Evolutionary conservation across 495 filamentous ascomycete genomes (phyloP).

Genomic region (Chaetomium tenue): DNA sequence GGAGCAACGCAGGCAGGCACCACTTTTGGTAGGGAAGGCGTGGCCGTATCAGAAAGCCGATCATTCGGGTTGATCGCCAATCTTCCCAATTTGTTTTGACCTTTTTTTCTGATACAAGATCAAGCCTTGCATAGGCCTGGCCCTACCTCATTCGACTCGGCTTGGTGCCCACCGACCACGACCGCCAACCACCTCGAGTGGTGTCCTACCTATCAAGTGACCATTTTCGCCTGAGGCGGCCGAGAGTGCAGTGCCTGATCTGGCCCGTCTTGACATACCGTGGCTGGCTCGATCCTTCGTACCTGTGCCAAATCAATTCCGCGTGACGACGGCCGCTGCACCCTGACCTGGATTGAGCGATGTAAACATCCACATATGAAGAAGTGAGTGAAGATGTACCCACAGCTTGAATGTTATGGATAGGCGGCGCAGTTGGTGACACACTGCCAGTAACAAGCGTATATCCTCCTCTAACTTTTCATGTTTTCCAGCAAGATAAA

Average conservation of each 20-base stretch:
- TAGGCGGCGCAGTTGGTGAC: too few species aligned
- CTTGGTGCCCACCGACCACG: constrained; percentile 19
- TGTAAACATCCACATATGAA: not conserved
- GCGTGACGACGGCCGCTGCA: not conserved
- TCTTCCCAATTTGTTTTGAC: constrained; percentile 18
- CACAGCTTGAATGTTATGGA: not conserved
- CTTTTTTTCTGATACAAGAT: constrained; percentile 34
- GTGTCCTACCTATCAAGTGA: not conserved
- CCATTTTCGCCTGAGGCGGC: not conserved
- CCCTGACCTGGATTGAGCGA: too few species aligned
- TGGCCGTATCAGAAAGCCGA: constrained; percentile 31
- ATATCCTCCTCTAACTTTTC: not conserved
- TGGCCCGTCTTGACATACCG: not conserved
- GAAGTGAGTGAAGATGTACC: not conserved
- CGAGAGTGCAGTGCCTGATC: constrained; percentile 1
- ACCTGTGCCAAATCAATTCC: not conserved
- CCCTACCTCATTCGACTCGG: constrained; percentile 23
- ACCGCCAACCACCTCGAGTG: constrained; percentile 24
- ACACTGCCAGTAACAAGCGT: not conserved
- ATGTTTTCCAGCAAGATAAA: not conserved
- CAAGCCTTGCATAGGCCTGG: constrained; percentile 41
- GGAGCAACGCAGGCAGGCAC: not conserved
- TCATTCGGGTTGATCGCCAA: constrained; percentile 36
- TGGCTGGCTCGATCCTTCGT: constrained; percentile 1
- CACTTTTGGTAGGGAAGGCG: not conserved